These are phyloP conservation scores for Linum tenue DNA, from an alignment of 345 rosid genomes.

Conservation along the genomic window DNA sequence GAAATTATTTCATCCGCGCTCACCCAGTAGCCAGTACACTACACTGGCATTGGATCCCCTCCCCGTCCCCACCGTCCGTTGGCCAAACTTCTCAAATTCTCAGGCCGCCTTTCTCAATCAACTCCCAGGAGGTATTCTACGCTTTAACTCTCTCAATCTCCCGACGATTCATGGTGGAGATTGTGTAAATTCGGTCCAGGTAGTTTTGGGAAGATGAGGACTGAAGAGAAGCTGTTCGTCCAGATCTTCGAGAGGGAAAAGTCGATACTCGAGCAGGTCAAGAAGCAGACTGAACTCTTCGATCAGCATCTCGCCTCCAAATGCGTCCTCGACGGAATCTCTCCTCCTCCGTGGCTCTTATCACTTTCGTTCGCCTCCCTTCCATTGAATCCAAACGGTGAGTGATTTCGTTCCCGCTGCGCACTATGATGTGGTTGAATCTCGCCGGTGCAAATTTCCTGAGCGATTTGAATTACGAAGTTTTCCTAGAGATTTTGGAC, in stretches of 20 bases:
- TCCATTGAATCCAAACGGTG: slow-evolving; percentile 30
- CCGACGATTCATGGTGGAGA: neutral
- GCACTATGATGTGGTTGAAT: neutral
- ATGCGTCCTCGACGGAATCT: slow-evolving; percentile 53
- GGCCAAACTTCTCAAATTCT: neutral
- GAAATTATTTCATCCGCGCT: neutral
- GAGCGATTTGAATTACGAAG: neutral
- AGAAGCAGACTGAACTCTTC: neutral
- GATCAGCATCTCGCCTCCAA: slow-evolving; percentile 66
- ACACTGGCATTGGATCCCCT: neutral
- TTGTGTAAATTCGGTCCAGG: neutral
- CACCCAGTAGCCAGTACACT: neutral
- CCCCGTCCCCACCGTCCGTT: neutral
- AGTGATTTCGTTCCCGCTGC: neutral
- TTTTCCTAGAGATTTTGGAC: too few species aligned
- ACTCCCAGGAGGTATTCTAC: neutral
- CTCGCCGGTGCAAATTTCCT: neutral
- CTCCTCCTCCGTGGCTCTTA: slow-evolving; percentile 70
- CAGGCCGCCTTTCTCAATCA: neutral
- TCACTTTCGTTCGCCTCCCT: slow-evolving; percentile 17
- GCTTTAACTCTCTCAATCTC: too few species aligned
- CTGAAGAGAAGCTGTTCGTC: neutral
- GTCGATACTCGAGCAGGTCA: too few species aligned
- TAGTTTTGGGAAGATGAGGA: neutral
- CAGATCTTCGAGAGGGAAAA: too few species aligned